Base-by-base conservation (phyloP, 164 flowering plant genomes). In the Vitis rupestris region DNA sequence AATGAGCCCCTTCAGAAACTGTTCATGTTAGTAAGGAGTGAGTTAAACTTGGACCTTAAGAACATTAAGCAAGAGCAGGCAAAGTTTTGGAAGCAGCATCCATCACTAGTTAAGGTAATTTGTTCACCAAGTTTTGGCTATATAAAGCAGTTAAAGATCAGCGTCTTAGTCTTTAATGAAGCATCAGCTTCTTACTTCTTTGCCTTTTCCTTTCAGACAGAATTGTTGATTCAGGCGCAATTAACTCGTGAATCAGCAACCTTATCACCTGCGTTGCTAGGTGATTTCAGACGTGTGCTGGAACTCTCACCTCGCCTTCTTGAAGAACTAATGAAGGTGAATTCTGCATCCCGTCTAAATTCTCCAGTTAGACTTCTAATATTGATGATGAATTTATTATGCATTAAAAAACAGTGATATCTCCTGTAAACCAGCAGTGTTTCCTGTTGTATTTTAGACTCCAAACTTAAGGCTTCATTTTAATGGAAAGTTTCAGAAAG, bases 71-170 rank as follows among this genome's bases (percentile, higher is more conserved):
- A 93, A 82, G 97, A 95, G 72, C 96, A 95, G 68, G 97, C 98
- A 70, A 95, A 93, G 74, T 95, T 93, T 83, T 93, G 97, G 98
- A 95, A 91, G 88, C 97, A 91, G 73, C 99, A 95, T 76, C 99
- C 99, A 11, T 75, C 86, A 44, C 61, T 90, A 17, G 96, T 93
- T 23, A 91, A 95, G 94, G 99, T 95, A 74, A 19, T 50, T 60
- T 58, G 0, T 37, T 57, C 54, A 11, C 48, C 5, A 27, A 37
- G 27, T 44, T 12, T 11, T 12, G 13, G 30, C 16, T 61, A 10
- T 64, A 16, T 47, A 29, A 50, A 27, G n/a, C 3, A 10, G 27
- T 61, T 49, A 52, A 50, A 48, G 15, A n/a, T 51, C 29, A 23
- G 59, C 19, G 4, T 66, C 10, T 16, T 9, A 10, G 3, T 49